Percentiles rank a stretch among this genome's conserved stretches.
Evolutionary conservation across 768 basidiomycete species (phyloP).

Genomic region (Chalciporus sphaerocephalus): DNA sequence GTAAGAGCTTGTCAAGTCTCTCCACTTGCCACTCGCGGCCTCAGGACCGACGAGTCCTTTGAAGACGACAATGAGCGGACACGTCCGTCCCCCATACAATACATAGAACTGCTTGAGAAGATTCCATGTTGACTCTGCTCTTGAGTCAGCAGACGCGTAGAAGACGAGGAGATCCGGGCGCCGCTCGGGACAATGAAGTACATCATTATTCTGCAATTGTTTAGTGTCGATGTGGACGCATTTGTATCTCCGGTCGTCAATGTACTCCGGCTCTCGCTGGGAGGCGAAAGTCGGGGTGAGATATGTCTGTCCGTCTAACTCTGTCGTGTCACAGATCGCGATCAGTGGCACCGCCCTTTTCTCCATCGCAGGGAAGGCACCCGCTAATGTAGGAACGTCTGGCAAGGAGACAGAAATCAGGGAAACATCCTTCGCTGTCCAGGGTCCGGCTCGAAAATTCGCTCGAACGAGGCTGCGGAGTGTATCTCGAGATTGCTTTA

Average conservation of each 20-base stretch:
- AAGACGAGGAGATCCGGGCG: conserved; percentile 24
- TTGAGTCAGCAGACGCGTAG: conserved; percentile 11
- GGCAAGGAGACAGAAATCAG: conserved; percentile 18
- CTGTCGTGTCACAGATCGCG: conserved; percentile 15
- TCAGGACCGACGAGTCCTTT: conserved; percentile 14
- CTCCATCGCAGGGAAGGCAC: conserved; percentile 4
- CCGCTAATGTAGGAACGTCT: conserved; percentile 16
- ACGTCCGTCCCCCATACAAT: conserved; percentile 16
- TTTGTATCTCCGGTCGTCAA: conserved; percentile 10
- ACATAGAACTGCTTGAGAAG: conserved; percentile 15
- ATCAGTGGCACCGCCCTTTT: conserved; percentile 12
- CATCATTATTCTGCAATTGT: neutral
- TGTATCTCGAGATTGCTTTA: conserved; percentile 15
- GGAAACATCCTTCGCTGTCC: conserved; percentile 20
- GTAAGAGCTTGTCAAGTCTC: conserved; percentile 8
- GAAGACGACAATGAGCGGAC: conserved; percentile 22
- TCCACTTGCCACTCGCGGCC: conserved; percentile 15
- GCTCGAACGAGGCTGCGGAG: conserved; percentile 19
- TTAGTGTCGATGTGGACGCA: conserved; percentile 10
- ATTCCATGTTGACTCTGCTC: conserved; percentile 9
- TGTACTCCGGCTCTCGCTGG: conserved; percentile 1
- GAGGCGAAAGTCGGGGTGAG: conserved; percentile 1
- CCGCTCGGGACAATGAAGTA: neutral
- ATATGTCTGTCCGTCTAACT: neutral
- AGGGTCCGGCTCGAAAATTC: conserved; percentile 12